A percentile compares a stretch with the other conserved stretches of the same genome.
Conservation (phyloP, 257 asterid species). For the Apocynum venetum region DNA sequence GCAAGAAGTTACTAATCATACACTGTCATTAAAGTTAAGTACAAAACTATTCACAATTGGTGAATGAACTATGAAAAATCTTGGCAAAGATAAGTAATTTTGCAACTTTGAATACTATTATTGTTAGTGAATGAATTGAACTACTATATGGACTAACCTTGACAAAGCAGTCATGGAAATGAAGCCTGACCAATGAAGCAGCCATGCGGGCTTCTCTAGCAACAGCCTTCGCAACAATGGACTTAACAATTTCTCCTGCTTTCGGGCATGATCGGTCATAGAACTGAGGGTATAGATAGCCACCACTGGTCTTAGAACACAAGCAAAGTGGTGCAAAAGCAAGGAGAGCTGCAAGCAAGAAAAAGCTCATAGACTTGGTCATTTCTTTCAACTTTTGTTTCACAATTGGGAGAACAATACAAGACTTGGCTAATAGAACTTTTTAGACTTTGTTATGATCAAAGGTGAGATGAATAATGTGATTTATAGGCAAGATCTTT, state of each 20-base stretch:
- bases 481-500: slow-evolving; percentile 38
- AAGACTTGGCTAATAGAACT: neutral
- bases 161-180: slow-evolving; percentile 94
- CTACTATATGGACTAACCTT: slow-evolving; percentile 36
- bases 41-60: neutral
- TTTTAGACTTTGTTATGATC: slow-evolving; percentile 27
- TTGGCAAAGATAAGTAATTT: neutral
- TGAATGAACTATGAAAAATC: neutral
- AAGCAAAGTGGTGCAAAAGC: slow-evolving; percentile 54
- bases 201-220: slow-evolving; percentile 88
- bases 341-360: slow-evolving; percentile 35
- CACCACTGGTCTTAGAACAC: slow-evolving; percentile 37
- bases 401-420: neutral
- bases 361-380: slow-evolving; percentile 38
- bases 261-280: slow-evolving; percentile 71
- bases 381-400: slow-evolving; percentile 24
- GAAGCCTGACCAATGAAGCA: slow-evolving; percentile 84
- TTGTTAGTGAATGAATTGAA: no score
- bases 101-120: neutral
- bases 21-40: no score
- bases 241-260: slow-evolving; percentile 55
- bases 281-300: slow-evolving; percentile 71
- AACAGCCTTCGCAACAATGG: slow-evolving; percentile 77
- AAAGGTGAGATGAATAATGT: slow-evolving; percentile 18
- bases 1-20: neutral